Evolutionary conservation across 805 yeast species (phyloP).

Genomic region (Candida tammaniensis): DNA sequence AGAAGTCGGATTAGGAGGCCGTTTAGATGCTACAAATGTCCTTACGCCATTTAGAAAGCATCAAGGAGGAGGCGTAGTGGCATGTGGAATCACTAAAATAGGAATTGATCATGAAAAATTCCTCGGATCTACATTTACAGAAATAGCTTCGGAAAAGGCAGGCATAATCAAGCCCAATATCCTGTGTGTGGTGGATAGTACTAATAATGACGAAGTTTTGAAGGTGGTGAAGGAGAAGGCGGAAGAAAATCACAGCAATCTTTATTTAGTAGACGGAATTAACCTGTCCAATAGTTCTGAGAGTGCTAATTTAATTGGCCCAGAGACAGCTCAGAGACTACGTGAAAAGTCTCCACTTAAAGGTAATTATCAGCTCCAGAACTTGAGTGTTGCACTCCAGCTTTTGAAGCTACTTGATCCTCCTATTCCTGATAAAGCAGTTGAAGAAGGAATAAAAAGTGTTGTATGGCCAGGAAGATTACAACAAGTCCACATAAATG

Average conservation of each 20-base stretch:
- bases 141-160: slow-evolving; percentile 78
- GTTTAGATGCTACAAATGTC: slow-evolving; percentile 85
- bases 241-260: slow-evolving; percentile 19
- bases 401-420: slow-evolving; percentile 42
- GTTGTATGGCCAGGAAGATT: slow-evolving; percentile 89
- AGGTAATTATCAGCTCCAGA: slow-evolving; percentile 72
- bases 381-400: slow-evolving; percentile 64
- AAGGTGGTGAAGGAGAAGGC: slow-evolving; percentile 44
- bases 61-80: slow-evolving; percentile 40
- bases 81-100: slow-evolving; percentile 77
- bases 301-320: neutral
- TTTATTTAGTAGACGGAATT: slow-evolving; percentile 22
- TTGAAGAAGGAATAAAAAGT: slow-evolving; percentile 49
- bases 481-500: slow-evolving; percentile 39
- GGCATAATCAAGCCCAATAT: slow-evolving; percentile 70
- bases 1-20: slow-evolving; percentile 96
- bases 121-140: slow-evolving; percentile 61
- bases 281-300: neutral
- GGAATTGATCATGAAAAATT: slow-evolving; percentile 82
- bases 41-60: slow-evolving; percentile 25
- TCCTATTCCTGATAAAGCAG: slow-evolving; percentile 23
- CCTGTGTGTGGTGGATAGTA: slow-evolving; percentile 70
- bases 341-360: slow-evolving; percentile 48
- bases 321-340: slow-evolving; percentile 2
- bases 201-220: slow-evolving; percentile 54